phyloP scores from a whole-genome alignment of 164 flowering plant species.

The Tetracentron sinense region DNA sequence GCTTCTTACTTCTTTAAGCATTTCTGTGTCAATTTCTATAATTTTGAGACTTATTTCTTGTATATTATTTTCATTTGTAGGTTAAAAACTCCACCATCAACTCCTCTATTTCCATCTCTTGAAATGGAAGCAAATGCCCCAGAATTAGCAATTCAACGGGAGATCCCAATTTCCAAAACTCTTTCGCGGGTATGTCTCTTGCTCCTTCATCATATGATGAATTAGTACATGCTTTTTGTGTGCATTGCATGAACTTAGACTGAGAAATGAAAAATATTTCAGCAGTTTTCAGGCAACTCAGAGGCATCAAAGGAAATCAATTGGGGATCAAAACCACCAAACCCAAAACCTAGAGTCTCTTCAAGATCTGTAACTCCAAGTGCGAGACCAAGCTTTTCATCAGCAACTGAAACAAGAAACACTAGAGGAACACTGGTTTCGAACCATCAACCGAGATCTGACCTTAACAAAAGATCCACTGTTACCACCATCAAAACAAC shows the following conservation, averaged over 20 bases:
- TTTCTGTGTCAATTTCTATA: background rate
- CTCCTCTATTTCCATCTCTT: constrained; percentile 65
- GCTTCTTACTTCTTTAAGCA: background rate
- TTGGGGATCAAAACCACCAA: constrained; percentile 20
- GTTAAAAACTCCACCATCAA: constrained; percentile 72
- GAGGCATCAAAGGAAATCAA: constrained; percentile 18
- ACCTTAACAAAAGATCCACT: background rate
- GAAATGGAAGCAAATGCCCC: constrained; percentile 57
- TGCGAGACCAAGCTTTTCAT: constrained; percentile 15
- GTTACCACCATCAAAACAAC: background rate
- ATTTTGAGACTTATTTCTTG: background rate
- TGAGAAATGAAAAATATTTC: too few species aligned
- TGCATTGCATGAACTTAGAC: too few species aligned
- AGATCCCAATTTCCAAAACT: constrained; percentile 45
- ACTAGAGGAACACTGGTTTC: constrained; percentile 4
- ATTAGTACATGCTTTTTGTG: too few species aligned
- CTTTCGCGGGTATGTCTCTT: constrained; percentile 34
- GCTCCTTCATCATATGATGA: too few species aligned
- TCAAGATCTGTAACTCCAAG: constrained; percentile 31
- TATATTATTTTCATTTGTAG: constrained; percentile 18
- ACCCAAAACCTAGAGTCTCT: constrained; percentile 21
- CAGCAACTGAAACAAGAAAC: constrained; percentile 18
- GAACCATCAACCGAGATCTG: constrained; percentile 5
- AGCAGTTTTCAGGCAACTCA: constrained; percentile 31
- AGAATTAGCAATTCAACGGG: constrained; percentile 35